phyloP scores from a whole-genome alignment of 352 stramenopile species.

The Phytophthora meadii region DNA sequence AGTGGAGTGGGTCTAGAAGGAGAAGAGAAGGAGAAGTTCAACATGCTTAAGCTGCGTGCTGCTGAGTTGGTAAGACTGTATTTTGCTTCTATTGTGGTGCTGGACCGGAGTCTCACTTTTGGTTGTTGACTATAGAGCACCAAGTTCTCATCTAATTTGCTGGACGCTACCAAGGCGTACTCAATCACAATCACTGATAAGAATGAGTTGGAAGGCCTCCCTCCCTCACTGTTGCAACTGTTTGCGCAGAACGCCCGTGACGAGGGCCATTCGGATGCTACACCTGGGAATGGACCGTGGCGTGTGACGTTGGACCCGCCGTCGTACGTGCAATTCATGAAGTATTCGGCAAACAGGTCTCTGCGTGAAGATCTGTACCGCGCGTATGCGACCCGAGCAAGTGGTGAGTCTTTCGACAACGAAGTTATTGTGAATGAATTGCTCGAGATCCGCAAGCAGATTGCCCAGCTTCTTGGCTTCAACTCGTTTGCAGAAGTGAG shows the following conservation, averaged over 20 bases:
- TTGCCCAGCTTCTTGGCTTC: conserved; percentile 94
- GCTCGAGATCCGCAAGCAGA: conserved; percentile 91
- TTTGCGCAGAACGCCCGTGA: conserved; percentile 89
- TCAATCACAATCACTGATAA: conserved; percentile 89
- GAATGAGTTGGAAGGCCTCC: conserved; percentile 90
- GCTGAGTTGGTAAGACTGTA: conserved; percentile 80
- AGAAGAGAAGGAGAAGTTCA: conserved; percentile 93
- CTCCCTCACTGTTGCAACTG: conserved; percentile 91
- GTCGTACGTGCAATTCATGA: conserved; percentile 96
- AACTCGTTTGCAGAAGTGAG: conserved; percentile 93
- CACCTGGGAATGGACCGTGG: conserved; percentile 91
- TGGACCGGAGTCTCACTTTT: not conserved
- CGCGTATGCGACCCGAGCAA: conserved; percentile 93
- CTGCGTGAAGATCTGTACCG: conserved; percentile 95
- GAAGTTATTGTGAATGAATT: conserved; percentile 95
- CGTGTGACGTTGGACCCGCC: conserved; percentile 95
- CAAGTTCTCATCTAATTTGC: conserved; percentile 97
- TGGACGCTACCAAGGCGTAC: conserved; percentile 97
- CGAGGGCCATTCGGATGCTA: conserved; percentile 69
- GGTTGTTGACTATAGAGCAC: conserved; percentile 68
- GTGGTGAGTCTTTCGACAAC: conserved; percentile 91
- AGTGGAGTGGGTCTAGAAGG: conserved; percentile 94
- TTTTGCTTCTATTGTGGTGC: not conserved
- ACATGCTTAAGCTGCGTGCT: conserved; percentile 94
- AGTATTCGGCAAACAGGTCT: conserved; percentile 91